Percentiles rank a stretch among this genome's conserved stretches.
Evolutionary conservation across 805 yeast genomes (phyloP).

Genomic region (Zygotorulaspora florentina): DNA sequence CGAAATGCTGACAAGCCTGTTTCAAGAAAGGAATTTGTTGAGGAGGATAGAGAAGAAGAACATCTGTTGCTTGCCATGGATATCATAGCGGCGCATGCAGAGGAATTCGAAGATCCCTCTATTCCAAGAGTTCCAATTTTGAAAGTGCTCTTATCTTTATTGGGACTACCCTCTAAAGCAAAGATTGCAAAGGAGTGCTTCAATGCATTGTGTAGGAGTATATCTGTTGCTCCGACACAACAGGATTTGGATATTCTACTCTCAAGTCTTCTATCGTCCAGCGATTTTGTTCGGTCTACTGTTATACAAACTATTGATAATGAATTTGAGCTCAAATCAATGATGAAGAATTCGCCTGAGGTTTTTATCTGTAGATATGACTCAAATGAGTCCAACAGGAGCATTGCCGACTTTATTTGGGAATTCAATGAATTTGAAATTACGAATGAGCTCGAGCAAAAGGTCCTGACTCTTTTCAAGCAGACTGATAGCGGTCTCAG

Average conservation of each 20-base stretch:
- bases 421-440: conserved; percentile 56
- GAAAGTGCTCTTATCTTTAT: conserved; percentile 55
- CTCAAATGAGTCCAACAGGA: conserved; percentile 56
- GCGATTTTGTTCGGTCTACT: conserved; percentile 68
- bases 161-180: conserved; percentile 72
- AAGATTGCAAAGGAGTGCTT: conserved; percentile 82
- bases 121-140: conserved; percentile 70
- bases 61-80: conserved; percentile 74
- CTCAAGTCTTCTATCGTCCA: conserved; percentile 53
- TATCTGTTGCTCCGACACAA: conserved; percentile 55
- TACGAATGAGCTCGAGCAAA: conserved; percentile 35
- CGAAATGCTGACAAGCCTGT: conserved; percentile 49
- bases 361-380: conserved; percentile 78
- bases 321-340: conserved; percentile 54
- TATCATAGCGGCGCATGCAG: conserved; percentile 64
- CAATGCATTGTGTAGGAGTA: conserved; percentile 68
- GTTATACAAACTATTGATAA: conserved; percentile 81
- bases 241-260: conserved; percentile 59
- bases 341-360: conserved; percentile 53
- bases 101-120: conserved; percentile 56
- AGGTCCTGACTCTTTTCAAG: conserved; percentile 50
- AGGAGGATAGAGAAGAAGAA: conserved; percentile 87
- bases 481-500: conserved; percentile 64
- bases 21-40: conserved; percentile 63
- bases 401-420: conserved; percentile 80